A percentile compares a stretch with the other conserved stretches of the same genome.
phyloP scores from a whole-genome alignment of 495 filamentous ascomycete species.

The Aspergillus diversus region DNA sequence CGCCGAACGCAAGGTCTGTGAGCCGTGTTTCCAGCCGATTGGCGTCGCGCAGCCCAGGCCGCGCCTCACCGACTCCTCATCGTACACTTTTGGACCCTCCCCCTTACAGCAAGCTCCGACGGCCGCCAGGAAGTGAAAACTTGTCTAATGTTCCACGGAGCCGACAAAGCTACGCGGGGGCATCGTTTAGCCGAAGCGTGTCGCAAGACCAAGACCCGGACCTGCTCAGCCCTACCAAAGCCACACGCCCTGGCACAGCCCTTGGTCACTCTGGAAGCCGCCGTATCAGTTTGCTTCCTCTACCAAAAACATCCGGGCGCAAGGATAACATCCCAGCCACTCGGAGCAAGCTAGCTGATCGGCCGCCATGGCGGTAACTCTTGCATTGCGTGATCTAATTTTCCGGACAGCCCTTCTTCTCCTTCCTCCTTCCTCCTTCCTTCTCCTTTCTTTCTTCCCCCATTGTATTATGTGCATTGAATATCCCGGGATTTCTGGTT shows the following conservation, averaged over 20 bases:
- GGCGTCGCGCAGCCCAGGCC: constrained; percentile 43
- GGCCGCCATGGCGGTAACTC: constrained; percentile 44
- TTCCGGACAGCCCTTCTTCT: not conserved
- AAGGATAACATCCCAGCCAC: constrained; percentile 32
- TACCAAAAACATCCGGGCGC: constrained; percentile 37
- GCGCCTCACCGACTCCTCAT: constrained; percentile 36
- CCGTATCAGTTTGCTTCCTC: constrained; percentile 54
- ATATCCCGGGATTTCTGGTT: constrained; percentile 18
- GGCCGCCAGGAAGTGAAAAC: constrained; percentile 25
- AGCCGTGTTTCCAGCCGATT: constrained; percentile 47
- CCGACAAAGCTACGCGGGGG: constrained; percentile 47
- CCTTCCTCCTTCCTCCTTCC: constrained; percentile 18
- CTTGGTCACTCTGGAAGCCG: constrained; percentile 49
- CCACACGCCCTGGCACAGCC: constrained; percentile 46
- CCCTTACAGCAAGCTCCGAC: constrained; percentile 47
- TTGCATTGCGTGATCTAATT: constrained; percentile 10
- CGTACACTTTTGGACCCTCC: constrained; percentile 41
- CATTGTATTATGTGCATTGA: constrained; percentile 27
- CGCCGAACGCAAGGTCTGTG: constrained; percentile 27
- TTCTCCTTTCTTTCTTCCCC: constrained; percentile 13
- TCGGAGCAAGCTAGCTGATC: constrained; percentile 37
- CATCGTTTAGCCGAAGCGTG: constrained; percentile 42
- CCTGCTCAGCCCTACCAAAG: constrained; percentile 39
- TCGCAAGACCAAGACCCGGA: constrained; percentile 31
- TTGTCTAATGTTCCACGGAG: constrained; percentile 42